phyloP scores from a whole-genome alignment of 179 eudicot species.

The Camellia oleifera region DNA sequence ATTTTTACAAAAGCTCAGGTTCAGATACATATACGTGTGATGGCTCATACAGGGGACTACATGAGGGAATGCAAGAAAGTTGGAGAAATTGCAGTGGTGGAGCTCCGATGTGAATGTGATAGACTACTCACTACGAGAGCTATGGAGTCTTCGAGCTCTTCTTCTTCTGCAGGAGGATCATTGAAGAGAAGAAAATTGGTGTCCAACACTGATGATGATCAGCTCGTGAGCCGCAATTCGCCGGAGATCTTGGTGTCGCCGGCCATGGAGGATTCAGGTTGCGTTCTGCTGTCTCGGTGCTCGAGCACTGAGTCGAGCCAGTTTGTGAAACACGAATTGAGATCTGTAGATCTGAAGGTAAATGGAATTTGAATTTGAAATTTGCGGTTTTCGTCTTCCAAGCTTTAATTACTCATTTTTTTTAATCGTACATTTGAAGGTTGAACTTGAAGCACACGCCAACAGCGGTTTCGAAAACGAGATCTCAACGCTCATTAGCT shows the following conservation, averaged over 20 bases:
- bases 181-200: slow-evolving; percentile 20
- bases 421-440: not conserved
- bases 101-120: not conserved
- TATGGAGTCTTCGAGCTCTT: slow-evolving; percentile 20
- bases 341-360: slow-evolving; percentile 45
- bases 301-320: slow-evolving; percentile 18
- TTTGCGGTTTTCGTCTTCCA: not conserved
- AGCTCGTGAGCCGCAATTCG: not conserved
- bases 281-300: slow-evolving; percentile 14
- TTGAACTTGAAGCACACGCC: slow-evolving; percentile 20
- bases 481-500: slow-evolving; percentile 19
- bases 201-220: not conserved
- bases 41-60: slow-evolving; percentile 18
- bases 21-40: slow-evolving; percentile 15
- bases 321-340: not conserved
- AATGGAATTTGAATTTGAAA: not conserved
- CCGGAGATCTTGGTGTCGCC: not conserved
- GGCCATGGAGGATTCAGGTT: slow-evolving; percentile 1
- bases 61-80: slow-evolving; percentile 17
- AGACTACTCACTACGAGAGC: not conserved
- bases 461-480: slow-evolving; percentile 23
- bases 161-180: not conserved
- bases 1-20: not conserved
- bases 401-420: not conserved
- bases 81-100: slow-evolving; percentile 9